Percentiles rank a stretch among this genome's conserved stretches.
These are phyloP conservation scores for Dissophora ornata DNA, from an alignment of 192 early-diverging fungal genomes.

Conservation along the genomic window DNA sequence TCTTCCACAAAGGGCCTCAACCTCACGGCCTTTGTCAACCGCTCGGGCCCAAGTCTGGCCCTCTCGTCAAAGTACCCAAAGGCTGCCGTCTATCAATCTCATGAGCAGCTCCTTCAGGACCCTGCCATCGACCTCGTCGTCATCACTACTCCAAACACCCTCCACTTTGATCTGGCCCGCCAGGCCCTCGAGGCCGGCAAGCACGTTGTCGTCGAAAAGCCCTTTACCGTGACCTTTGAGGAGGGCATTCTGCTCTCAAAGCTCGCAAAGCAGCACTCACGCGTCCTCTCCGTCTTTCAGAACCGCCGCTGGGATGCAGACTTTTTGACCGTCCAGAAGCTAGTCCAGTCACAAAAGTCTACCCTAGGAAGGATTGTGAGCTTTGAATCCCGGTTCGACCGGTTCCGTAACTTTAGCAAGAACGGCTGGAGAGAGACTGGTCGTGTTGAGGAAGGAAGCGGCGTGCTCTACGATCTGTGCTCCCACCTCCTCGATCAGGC, in stretches of 20 bases:
- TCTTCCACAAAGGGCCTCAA: constrained; percentile 60
- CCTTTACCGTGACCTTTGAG: constrained; percentile 71
- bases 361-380: constrained; percentile 75
- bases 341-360: constrained; percentile 59
- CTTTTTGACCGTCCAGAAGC: constrained; percentile 76
- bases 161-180: constrained; percentile 71
- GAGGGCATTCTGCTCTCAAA: constrained; percentile 70
- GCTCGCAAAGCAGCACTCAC: constrained; percentile 66
- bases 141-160: constrained; percentile 76
- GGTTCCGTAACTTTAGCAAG: constrained; percentile 76
- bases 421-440: constrained; percentile 78
- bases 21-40: constrained; percentile 67
- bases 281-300: constrained; percentile 77
- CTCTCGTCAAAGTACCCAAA: constrained; percentile 59
- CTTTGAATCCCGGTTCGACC: constrained; percentile 79
- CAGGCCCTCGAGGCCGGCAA: constrained; percentile 71
- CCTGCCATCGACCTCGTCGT: constrained; percentile 74
- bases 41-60: constrained; percentile 57
- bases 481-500: constrained; percentile 75
- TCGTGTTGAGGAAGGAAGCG: constrained; percentile 66
- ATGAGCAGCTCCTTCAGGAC: constrained; percentile 66
- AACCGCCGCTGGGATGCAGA: constrained; percentile 88
- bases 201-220: constrained; percentile 84
- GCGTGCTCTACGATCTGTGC: constrained; percentile 80
- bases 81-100: constrained; percentile 58